Evolutionary conservation across 2,329 filamentous ascomycete genomes (phyloP), one percentile per base, ranked within the genome.

Genomic region (Elsinoe ampelina): DNA sequence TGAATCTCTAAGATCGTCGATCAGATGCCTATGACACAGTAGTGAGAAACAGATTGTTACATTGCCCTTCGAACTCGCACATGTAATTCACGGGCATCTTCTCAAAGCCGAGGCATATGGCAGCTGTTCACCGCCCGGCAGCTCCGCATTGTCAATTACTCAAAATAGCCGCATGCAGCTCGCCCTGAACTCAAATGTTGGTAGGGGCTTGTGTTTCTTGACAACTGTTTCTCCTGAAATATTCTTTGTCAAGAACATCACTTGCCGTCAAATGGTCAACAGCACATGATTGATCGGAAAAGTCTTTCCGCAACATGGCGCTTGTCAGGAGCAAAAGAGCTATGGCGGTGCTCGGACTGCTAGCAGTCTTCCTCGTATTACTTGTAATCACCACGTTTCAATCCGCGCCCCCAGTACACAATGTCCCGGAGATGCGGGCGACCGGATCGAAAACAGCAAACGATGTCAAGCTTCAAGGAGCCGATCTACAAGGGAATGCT

Each of bases 401-500:
- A 15, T 35, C 54, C 20, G 22, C 38, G 15, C 39, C 32, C 3
- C 13, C 41, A 19, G 54, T 56, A 32, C 39, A 56, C 38, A 45
- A 36, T 36, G 39, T 45, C n/a, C 32, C 41, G 2, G 41, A 41
- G 59, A 61, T 20, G 59, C 43, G 39, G 22, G 58, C 51, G 60
- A 62, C 42, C 38, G 54, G 56, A 61, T 45, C 58, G 58, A 50
- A 39, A 15, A 34, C 52, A 52, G 64, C 47, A 57, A 60, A 51
- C 58, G 60, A 60, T 58, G 60, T 63, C 19, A 66, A 67, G 58
- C 62, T 63, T 35, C 50, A 60, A 57, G 45, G 62, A 36, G 60
- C 66, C 10, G 62, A 67, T 36, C 74, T 89, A 19, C 76, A 78
- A 15, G 87, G 86, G 57, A 82, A 82, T 57, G 84, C 83, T 2